These are phyloP conservation scores for Zymoseptoria pseudotritici DNA, from an alignment of 2,329 filamentous ascomycete genomes.

Conservation along the genomic window DNA sequence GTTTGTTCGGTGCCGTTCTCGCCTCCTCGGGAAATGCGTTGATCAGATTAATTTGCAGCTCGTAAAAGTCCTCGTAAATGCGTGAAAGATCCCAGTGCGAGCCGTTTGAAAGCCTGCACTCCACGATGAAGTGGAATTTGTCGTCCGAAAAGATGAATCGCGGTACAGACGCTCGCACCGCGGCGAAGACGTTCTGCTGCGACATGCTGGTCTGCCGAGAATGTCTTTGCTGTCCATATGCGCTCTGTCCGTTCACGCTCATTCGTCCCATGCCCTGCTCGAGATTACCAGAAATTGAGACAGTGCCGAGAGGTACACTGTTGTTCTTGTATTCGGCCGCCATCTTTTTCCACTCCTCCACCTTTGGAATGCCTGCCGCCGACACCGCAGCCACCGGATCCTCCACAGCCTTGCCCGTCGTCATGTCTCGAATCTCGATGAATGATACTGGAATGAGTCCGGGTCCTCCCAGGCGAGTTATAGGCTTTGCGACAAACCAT, in stretches of 20 bases:
- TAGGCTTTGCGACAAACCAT: constrained; percentile 99
- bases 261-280: constrained; percentile 63
- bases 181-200: constrained; percentile 52
- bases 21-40: constrained; percentile 88
- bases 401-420: constrained; percentile 69
- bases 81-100: constrained; percentile 87
- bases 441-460: constrained; percentile 95
- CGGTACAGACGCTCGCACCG: constrained; percentile 76
- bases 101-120: constrained; percentile 82
- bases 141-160: constrained; percentile 94
- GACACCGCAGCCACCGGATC: constrained; percentile 81
- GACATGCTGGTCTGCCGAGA: constrained; percentile 25
- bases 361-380: constrained; percentile 81
- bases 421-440: constrained; percentile 93
- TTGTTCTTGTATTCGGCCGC: constrained; percentile 98
- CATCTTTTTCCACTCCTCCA: constrained; percentile 99
- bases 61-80: constrained; percentile 98
- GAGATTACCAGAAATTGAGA: constrained; percentile 42
- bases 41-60: constrained; percentile 92
- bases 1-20: constrained; percentile 66
- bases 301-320: constrained; percentile 87
- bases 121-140: constrained; percentile 98
- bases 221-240: constrained; percentile 23
- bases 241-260: constrained; percentile 55
- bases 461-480: constrained; percentile 88